These are phyloP conservation scores for Blastobotrys peoriensis DNA, from an alignment of 805 yeast species.

Conservation along the genomic window DNA sequence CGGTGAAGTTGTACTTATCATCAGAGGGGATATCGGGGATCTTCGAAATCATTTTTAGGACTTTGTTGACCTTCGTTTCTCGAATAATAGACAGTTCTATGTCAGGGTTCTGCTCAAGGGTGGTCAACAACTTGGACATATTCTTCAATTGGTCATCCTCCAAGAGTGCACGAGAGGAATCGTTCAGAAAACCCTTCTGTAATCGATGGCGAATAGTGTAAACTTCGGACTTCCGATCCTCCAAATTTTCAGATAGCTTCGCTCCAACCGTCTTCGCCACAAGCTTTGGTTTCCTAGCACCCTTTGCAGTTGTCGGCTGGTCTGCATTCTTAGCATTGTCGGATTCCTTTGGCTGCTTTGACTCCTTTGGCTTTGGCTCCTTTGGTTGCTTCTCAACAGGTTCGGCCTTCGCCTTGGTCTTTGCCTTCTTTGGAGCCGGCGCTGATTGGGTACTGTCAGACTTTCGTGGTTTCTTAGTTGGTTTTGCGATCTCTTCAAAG, in stretches of 20 bases:
- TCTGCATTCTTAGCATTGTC: not conserved
- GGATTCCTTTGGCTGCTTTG: not conserved
- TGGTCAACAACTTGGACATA: constrained; percentile 23
- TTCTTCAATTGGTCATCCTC: constrained; percentile 24
- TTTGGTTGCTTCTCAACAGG: constrained; percentile 3
- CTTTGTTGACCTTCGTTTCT: constrained; percentile 31
- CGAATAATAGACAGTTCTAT: constrained; percentile 28
- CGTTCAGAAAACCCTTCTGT: constrained; percentile 27
- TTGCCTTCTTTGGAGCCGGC: constrained; percentile 3
- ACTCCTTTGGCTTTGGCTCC: constrained; percentile 1
- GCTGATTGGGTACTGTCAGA: constrained; percentile 9
- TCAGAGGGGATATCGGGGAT: constrained; percentile 27
- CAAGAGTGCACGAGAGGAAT: constrained; percentile 5
- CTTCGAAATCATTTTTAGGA: constrained; percentile 27
- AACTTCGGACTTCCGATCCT: constrained; percentile 18
- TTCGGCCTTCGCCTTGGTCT: constrained; percentile 4
- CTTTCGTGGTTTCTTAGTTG: constrained; percentile 15
- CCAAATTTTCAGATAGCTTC: constrained; percentile 13
- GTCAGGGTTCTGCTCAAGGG: constrained; percentile 27
- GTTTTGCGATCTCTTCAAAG: not conserved
- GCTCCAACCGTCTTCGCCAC: constrained; percentile 13
- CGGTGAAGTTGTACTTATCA: constrained; percentile 25
- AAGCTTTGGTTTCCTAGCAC: constrained; percentile 6
- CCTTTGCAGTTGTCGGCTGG: not conserved
- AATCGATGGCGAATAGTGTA: constrained; percentile 27